Conservation (phyloP, 2,329 filamentous ascomycete species). For the Phaeosphaeriaceae sp. region DNA sequence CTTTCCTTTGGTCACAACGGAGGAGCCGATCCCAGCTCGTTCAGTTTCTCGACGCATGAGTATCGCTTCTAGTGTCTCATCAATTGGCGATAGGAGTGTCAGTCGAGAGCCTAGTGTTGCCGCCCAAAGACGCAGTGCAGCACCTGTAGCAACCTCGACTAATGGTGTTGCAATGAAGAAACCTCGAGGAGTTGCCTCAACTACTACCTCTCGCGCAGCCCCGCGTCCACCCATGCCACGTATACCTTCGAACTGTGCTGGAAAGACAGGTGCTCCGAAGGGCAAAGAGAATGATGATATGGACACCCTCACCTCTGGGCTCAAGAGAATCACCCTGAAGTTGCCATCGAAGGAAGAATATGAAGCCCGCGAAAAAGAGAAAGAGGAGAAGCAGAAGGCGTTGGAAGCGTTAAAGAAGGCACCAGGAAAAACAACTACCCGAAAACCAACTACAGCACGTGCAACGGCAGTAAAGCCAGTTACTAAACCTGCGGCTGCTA, state of each 20-base stretch:
- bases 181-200: constrained; percentile 57
- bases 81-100: constrained; percentile 41
- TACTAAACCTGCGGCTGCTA: constrained; percentile 25
- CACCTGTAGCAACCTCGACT: constrained; percentile 22
- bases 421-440: constrained; percentile 24
- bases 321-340: constrained; percentile 66
- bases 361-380: constrained; percentile 58
- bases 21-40: constrained; percentile 29
- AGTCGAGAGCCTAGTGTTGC: constrained; percentile 47
- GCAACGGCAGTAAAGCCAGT: constrained; percentile 18
- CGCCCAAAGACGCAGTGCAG: constrained; percentile 45
- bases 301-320: constrained; percentile 58
- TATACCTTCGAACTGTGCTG: constrained; percentile 47
- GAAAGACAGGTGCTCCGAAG: constrained; percentile 24
- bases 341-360: constrained; percentile 64
- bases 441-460: constrained; percentile 31
- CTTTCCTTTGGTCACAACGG: constrained; percentile 32
- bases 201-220: constrained; percentile 39
- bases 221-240: constrained; percentile 51
- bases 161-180: constrained; percentile 64
- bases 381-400: constrained; percentile 50
- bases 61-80: constrained; percentile 52
- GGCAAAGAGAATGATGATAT: constrained; percentile 48
- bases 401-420: constrained; percentile 42
- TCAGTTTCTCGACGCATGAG: constrained; percentile 51